These are phyloP conservation scores for Tulasnella sp. DNA, from an alignment of 768 basidiomycete genomes.

Conservation along the genomic window DNA sequence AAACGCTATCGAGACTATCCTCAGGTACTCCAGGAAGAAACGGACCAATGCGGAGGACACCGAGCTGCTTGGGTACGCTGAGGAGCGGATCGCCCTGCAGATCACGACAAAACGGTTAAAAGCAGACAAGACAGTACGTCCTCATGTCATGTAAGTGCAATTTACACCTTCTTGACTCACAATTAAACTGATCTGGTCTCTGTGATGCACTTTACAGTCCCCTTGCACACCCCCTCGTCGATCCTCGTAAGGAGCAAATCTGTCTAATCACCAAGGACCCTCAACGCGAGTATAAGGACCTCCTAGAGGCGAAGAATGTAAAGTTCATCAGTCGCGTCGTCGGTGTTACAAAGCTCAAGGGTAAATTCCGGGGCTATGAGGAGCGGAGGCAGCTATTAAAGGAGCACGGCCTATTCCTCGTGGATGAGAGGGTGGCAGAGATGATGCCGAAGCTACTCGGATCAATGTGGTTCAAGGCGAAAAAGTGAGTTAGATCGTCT, in stretches of 20 bases:
- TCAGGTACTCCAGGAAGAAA: conserved; percentile 55
- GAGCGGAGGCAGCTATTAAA: conserved; percentile 72
- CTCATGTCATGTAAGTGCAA: conserved; percentile 63
- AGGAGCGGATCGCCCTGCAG: conserved; percentile 83
- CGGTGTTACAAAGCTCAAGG: conserved; percentile 83
- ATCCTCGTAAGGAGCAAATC: conserved; percentile 67
- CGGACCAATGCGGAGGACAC: conserved; percentile 53
- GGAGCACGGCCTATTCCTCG: conserved; percentile 87
- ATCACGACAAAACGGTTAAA: conserved; percentile 78
- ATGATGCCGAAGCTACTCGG: conserved; percentile 80
- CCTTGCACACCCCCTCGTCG: conserved; percentile 70
- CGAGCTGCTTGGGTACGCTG: conserved; percentile 58
- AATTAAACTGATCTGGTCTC: background rate
- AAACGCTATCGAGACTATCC: conserved; percentile 69
- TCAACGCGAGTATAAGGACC: conserved; percentile 91
- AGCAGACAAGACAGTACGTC: conserved; percentile 65
- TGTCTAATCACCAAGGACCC: conserved; percentile 95
- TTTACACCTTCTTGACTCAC: background rate
- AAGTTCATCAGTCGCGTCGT: conserved; percentile 89
- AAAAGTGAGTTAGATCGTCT: conserved; percentile 58
- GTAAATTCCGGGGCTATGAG: conserved; percentile 81
- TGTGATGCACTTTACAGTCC: conserved; percentile 37
- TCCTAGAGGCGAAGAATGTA: conserved; percentile 64
- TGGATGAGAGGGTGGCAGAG: conserved; percentile 84
- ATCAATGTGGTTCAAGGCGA: conserved; percentile 84